phyloP scores from a whole-genome alignment of 2,329 filamentous ascomycete species.

The Trichoderma endophyticum region DNA sequence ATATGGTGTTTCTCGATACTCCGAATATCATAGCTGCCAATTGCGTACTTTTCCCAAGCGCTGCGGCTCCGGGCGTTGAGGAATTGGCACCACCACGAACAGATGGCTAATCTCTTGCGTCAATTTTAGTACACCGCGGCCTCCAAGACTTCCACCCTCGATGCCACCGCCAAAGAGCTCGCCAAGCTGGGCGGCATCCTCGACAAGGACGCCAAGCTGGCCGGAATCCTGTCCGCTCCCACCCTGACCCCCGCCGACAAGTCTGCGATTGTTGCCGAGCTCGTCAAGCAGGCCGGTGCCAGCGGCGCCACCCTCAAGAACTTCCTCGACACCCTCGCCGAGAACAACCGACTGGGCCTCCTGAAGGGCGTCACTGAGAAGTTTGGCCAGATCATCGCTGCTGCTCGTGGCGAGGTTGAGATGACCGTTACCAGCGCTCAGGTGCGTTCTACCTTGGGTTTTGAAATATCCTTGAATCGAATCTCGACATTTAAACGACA shows the following conservation, averaged over 20 bases:
- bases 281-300: constrained; percentile 75
- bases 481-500: neutral
- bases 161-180: constrained; percentile 79
- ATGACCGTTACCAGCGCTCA: constrained; percentile 85
- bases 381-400: constrained; percentile 83
- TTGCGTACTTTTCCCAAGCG: neutral
- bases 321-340: constrained; percentile 84
- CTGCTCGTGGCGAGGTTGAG: constrained; percentile 89
- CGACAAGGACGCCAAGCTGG: constrained; percentile 80
- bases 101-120: constrained; percentile 29
- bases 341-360: constrained; percentile 91
- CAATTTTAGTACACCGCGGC: constrained; percentile 87
- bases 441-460: constrained; percentile 52
- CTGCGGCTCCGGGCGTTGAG: neutral
- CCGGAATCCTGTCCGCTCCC: constrained; percentile 70
- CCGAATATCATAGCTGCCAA: neutral
- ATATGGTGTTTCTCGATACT: neutral
- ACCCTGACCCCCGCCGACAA: constrained; percentile 79
- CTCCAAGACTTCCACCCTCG: constrained; percentile 80
- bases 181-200: constrained; percentile 67
- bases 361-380: constrained; percentile 81
- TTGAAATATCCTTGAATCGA: neutral
- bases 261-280: constrained; percentile 78
- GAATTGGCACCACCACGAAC: neutral
- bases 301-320: constrained; percentile 87